A percentile compares a stretch with the other conserved stretches of the same genome.
These are phyloP conservation scores for Myriosclerotinia scirpicola DNA, from an alignment of 2,329 filamentous ascomycete species.

Conservation along the genomic window DNA sequence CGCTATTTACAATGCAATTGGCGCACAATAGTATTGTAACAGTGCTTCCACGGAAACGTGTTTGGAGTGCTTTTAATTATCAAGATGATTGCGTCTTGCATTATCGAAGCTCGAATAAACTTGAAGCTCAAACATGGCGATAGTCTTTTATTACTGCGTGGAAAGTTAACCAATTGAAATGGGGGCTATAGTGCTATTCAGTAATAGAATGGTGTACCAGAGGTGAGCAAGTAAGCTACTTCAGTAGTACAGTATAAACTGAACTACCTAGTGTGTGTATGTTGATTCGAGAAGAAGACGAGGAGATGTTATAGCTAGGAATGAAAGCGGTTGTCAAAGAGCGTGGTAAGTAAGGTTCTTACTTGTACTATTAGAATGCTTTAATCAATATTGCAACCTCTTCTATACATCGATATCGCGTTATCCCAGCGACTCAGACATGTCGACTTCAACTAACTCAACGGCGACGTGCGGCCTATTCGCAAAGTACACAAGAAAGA, in stretches of 20 bases:
- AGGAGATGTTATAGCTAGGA: no score
- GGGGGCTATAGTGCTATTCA: no score
- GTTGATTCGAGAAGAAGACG: no score
- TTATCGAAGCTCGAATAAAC: background rate
- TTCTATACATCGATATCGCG: background rate
- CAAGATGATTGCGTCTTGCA: background rate
- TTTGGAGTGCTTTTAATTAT: background rate
- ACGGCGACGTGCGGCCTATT: background rate
- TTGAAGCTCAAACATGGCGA: background rate
- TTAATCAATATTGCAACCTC: background rate
- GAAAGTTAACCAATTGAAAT: no score
- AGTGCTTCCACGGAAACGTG: background rate
- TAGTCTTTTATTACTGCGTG: no score
- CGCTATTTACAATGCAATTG: slow-evolving; percentile 19
- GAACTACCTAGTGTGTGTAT: no score
- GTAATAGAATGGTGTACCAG: no score
- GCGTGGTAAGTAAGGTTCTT: no score
- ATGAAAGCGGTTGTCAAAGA: no score
- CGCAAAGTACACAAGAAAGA: background rate
- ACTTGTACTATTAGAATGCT: background rate
- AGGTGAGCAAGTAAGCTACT: no score
- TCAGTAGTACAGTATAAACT: no score
- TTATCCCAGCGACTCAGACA: background rate
- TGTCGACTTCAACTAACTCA: background rate
- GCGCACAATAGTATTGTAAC: background rate